A percentile compares a stretch with the other conserved stretches of the same genome.
Evolutionary conservation across 1,284 basidiomycete species (phyloP).

Genomic region (Grifola frondosa): DNA sequence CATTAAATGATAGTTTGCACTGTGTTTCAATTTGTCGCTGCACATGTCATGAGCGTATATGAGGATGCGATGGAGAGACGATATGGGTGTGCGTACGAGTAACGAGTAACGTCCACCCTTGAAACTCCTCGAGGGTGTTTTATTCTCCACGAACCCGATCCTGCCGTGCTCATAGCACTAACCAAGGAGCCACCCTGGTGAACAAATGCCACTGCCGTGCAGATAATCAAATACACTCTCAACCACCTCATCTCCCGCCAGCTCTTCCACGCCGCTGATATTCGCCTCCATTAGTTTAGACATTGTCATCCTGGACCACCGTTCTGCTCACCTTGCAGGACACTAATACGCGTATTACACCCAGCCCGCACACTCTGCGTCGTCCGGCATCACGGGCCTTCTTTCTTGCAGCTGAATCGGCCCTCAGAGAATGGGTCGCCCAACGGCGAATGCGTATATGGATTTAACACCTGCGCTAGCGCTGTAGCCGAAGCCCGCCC

Average conservation of each 20-base stretch:
- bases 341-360: slow-evolving; percentile 56
- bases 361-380: slow-evolving; percentile 26
- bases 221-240: slow-evolving; percentile 81
- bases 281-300: slow-evolving; percentile 57
- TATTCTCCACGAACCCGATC: slow-evolving; percentile 81
- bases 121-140: too few species aligned
- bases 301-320: slow-evolving; percentile 77
- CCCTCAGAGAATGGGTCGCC: slow-evolving; percentile 5
- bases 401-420: slow-evolving; percentile 10
- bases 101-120: too few species aligned
- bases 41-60: too few species aligned
- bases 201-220: slow-evolving; percentile 63
- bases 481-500: slow-evolving; percentile 60
- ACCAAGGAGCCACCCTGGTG: slow-evolving; percentile 73
- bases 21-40: too few species aligned
- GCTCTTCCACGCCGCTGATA: neutral
- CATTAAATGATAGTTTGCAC: too few species aligned
- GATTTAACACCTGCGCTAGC: slow-evolving; percentile 32
- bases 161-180: slow-evolving; percentile 77
- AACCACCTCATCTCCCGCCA: slow-evolving; percentile 3
- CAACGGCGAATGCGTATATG: slow-evolving; percentile 9
- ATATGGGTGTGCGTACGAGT: too few species aligned
- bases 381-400: slow-evolving; percentile 3
- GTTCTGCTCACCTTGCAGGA: slow-evolving; percentile 78
- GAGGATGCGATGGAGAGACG: too few species aligned